Base-by-base conservation (phyloP, 2,329 filamentous ascomycete genomes). In the Rutstroemia sp. region DNA sequence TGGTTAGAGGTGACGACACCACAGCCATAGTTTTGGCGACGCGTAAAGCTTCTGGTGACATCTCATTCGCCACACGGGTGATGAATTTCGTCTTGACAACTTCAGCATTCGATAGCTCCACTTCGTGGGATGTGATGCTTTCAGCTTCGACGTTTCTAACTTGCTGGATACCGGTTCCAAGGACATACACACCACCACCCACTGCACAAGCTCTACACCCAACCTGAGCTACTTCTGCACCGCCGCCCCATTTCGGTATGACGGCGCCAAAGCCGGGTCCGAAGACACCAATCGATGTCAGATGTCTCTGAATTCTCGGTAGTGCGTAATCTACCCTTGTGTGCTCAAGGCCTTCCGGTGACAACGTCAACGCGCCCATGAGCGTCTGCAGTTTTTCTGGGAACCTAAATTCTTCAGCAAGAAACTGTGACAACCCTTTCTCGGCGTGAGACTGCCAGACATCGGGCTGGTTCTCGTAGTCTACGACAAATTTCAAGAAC, bases 151-250 rank as follows among this genome's bases (percentile, higher is more conserved):
- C 54, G 39, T 60, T 60, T 55, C 65, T 60, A 51, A 71, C 64
- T 16, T 68, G 63, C 46, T 78, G 70, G 54, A 94, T 74, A 9
- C 84, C 84, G 49, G 86, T 86, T 45, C 84, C 87, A 16, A 97
- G 81, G 70, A 96, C 89, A 72, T 97, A 97, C 3, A 95, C 82
- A 10, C 86, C 89, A 48, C 94, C 94, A 38, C 92, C 92, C 6
- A 99, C 94, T 19, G 92, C 92, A 60, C 86, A 85, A 40, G 92
- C 90, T 63, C 92, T 87, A 69, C 94, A 97, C 4, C 86, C 89
- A 23, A 96, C 91, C 75, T 99, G 92, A 30, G 88, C 84, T 58
- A 97, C 83, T 72, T 99, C 92, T 34, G 90, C 87, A 48, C 88
- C 78, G 27, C 92, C 91, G 48, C 92, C 92, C 86, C 91, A 99